Evolutionary conservation across 352 stramenopile species (phyloP), one percentile per base, ranked within the genome.

Genomic region (Aphanomyces invadans): DNA sequence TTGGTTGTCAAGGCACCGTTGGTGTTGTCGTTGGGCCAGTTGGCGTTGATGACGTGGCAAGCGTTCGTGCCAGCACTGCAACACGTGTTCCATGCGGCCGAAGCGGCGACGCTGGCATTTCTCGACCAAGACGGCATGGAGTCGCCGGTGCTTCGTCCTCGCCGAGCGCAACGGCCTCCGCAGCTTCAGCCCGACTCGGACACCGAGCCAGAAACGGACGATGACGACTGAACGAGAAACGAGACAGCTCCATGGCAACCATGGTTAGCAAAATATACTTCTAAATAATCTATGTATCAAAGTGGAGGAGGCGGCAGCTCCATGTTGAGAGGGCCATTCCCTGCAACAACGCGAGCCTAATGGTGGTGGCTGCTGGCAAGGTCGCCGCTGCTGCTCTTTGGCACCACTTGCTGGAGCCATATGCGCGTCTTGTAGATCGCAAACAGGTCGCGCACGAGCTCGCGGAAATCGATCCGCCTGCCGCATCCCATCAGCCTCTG

Each of bases 351-450:
- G n/a, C n/a, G n/a, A n/a, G n/a, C n/a, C n/a, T 63, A 63, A 52
- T 63, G 36, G 55, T 63, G 55, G 55, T 33, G 26, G 42, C 23
- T n/a, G n/a, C n/a, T n/a, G n/a, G n/a, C n/a, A n/a, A n/a, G n/a
- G n/a, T n/a, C n/a, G n/a, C n/a, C n/a, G n/a, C n/a, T n/a, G n/a
- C 56, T 12, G 56, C 32, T 65, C 38, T 42, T 42, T 15, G 36
- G 42, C 31, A 67, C 60, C 19, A 95, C 69, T 70, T 95, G 87
- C 72, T 95, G 80, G 79, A 95, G 90, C 88, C 88, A 95, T 60
- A 95, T 96, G 62, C 88, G 73, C 25, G 86, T 96, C 73, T 96
- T 96, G 73, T 94, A 96, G 62, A 95, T 89, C 62, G 80, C 90
- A 74, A 96, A 96, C 48, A 96, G 72, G 67, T 96, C 88, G 31